Percentiles rank a stretch among this genome's conserved stretches.
Conservation (phyloP, 768 basidiomycete species). For the Boletus rubroflammeus region DNA sequence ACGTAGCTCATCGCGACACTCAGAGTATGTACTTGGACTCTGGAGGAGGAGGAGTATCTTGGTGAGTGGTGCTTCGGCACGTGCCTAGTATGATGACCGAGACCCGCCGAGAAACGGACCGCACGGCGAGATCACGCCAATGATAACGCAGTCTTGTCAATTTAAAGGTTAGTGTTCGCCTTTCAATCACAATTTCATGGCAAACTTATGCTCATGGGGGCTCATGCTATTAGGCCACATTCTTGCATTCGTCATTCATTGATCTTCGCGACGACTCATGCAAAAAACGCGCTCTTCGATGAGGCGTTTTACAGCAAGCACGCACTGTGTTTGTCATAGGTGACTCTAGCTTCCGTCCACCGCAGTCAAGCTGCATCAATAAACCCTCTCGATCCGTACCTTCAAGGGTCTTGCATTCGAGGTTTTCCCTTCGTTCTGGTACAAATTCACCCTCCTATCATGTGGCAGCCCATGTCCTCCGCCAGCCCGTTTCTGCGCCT, state of each 20-base stretch:
- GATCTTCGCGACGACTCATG: slow-evolving; percentile 17
- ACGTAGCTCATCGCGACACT: slow-evolving; percentile 42
- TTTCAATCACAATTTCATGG: neutral
- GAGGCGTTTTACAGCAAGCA: slow-evolving; percentile 9
- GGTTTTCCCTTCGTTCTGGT: neutral
- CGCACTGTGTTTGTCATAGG: slow-evolving; percentile 4
- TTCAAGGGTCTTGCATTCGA: neutral
- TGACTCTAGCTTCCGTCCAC: neutral
- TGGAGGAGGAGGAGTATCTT: too few species aligned
- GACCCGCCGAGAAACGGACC: too few species aligned
- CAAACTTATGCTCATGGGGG: neutral
- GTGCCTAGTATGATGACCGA: too few species aligned
- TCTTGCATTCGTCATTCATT: neutral
- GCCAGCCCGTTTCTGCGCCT: slow-evolving; percentile 6
- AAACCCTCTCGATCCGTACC: slow-evolving; percentile 1
- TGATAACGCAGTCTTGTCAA: neutral
- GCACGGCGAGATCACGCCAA: too few species aligned
- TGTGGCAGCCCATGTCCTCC: neutral
- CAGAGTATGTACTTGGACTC: too few species aligned
- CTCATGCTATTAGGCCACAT: slow-evolving; percentile 1
- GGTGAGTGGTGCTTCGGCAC: neutral
- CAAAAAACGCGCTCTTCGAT: slow-evolving; percentile 16
- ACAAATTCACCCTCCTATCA: slow-evolving; percentile 9
- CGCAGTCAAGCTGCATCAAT: neutral
- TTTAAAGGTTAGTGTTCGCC: neutral